Base-by-base conservation (phyloP, 1,139 yeast genomes). In the Hansenula anomala region DNA sequence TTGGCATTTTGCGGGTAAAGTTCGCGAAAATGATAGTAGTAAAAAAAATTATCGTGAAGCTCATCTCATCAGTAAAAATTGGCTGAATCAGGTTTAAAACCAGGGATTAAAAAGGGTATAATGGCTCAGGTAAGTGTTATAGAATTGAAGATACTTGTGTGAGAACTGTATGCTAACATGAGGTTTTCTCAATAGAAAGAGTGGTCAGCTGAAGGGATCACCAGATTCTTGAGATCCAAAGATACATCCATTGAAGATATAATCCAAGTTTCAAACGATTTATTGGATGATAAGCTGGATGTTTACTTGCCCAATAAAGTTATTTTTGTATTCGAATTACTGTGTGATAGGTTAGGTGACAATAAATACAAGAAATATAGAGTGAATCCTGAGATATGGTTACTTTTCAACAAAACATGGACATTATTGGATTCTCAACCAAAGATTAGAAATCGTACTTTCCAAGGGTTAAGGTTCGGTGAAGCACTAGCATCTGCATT, bases 311-410 rank as follows among this genome's bases (percentile, higher is more conserved):
- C 96, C 4, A 75, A 80, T 42, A 68, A 66, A 39, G 69, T 73
- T 13, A 52, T 62, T 0, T 87, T 88, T 41, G 61, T 87, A 3
- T 63, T 84, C 30, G 90, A 84, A 39, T 69, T 89, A 49, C 49
- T 84, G 3, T 66, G 79, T 44, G 94, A 86, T 52, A 68, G 90
- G 47, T 59, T 87, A 48, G 72, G 73, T 42, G 87, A 80, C 54
- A 43, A 56, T 40, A 55, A 62, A 41, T 45, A 66, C 40, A 50
- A 56, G 4, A 45, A 54, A 6, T 79, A 79, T 68, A 76, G 72
- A 49, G 55, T 45, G 13, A 58, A 63, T 36, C 39, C 56, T 0
- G 52, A 56, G 3, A 60, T 71, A 1, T 82, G 90, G 88, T 40
- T 43, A 4, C 56, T 79, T 32, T 66, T 76, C 42, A 51, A 56